Percentiles rank a stretch among this genome's conserved stretches.
Conservation (phyloP, 1,284 basidiomycete species). For the Sanghuangporus weigelae region DNA sequence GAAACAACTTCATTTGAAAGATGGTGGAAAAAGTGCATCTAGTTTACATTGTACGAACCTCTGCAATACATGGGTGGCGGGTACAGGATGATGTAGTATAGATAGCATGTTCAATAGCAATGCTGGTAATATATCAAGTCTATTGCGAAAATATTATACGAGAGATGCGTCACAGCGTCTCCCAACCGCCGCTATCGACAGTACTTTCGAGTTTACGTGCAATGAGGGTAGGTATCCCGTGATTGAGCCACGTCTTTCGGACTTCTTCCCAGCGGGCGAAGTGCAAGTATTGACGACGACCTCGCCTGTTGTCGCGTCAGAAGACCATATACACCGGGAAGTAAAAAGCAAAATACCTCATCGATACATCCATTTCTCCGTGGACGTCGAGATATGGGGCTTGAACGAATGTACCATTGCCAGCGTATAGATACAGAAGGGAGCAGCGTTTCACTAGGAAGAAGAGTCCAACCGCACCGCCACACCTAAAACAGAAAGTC, state of each 20-base stretch:
- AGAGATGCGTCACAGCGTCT: slow-evolving; percentile 54
- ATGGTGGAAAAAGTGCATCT: neutral
- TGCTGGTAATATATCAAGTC: neutral
- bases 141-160: neutral
- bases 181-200: slow-evolving; percentile 92
- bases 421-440: slow-evolving; percentile 87
- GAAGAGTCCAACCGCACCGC: slow-evolving; percentile 84
- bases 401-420: slow-evolving; percentile 82
- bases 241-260: slow-evolving; percentile 84
- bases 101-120: neutral
- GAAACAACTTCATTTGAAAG: too few species aligned
- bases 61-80: neutral
- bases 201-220: slow-evolving; percentile 86
- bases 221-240: slow-evolving; percentile 87
- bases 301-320: slow-evolving; percentile 47
- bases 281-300: slow-evolving; percentile 86
- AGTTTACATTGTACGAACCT: neutral
- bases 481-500: slow-evolving; percentile 56
- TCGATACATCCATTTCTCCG: slow-evolving; percentile 89
- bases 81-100: neutral
- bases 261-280: slow-evolving; percentile 88
- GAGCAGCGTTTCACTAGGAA: slow-evolving; percentile 92
- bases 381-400: slow-evolving; percentile 95
- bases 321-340: neutral
- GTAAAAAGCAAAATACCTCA: slow-evolving; percentile 57